A percentile compares a stretch with the other conserved stretches of the same genome.
phyloP scores from a whole-genome alignment of 768 basidiomycete genomes.

The Dentipellis sp. region DNA sequence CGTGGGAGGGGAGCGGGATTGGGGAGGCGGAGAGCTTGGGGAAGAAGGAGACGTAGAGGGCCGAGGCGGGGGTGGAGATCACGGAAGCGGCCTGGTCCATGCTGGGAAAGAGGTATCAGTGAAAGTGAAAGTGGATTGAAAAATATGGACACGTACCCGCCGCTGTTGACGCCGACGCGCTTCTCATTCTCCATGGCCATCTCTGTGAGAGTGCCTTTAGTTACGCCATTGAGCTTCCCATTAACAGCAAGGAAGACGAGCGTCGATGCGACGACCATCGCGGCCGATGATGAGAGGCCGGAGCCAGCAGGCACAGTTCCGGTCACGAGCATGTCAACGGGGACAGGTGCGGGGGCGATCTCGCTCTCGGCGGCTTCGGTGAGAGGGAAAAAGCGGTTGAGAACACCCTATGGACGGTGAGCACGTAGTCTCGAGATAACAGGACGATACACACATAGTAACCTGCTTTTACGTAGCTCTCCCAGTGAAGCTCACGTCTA shows the following conservation, averaged over 20 bases:
- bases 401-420: slow-evolving; percentile 42
- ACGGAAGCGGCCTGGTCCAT: slow-evolving; percentile 68
- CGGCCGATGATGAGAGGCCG: slow-evolving; percentile 81
- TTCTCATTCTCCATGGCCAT: slow-evolving; percentile 82
- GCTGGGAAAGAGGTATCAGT: slow-evolving; percentile 23
- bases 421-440: neutral
- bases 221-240: slow-evolving; percentile 43
- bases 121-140: neutral
- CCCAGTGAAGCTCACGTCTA: slow-evolving; percentile 65
- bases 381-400: slow-evolving; percentile 48
- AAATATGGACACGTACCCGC: slow-evolving; percentile 42
- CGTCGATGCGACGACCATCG: slow-evolving; percentile 84
- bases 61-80: slow-evolving; percentile 40
- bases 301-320: slow-evolving; percentile 84
- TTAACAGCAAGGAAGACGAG: slow-evolving; percentile 75
- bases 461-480: slow-evolving; percentile 82
- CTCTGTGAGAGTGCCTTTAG: slow-evolving; percentile 64
- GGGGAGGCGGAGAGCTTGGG: slow-evolving; percentile 60
- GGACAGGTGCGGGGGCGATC: slow-evolving; percentile 29
- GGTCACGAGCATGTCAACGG: slow-evolving; percentile 67
- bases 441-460: slow-evolving; percentile 50
- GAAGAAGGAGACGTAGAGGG: slow-evolving; percentile 77
- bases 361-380: neutral
- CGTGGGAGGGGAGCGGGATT: slow-evolving; percentile 61
- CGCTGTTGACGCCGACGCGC: slow-evolving; percentile 75